Base-by-base conservation (phyloP, 495 filamentous ascomycete genomes). In the Tuber borchii region DNA sequence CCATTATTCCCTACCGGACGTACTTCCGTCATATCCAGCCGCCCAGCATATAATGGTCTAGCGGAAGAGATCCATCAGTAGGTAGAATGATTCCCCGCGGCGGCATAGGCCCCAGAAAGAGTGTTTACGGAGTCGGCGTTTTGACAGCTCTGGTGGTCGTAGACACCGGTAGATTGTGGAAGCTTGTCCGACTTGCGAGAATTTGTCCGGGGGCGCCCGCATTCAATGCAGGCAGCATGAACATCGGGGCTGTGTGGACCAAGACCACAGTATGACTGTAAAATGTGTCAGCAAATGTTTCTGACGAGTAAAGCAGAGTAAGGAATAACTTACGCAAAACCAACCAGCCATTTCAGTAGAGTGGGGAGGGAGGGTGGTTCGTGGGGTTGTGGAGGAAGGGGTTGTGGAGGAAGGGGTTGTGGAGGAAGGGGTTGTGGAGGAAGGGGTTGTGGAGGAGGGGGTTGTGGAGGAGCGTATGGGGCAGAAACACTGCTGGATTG, bases 221-320 rank as follows among this genome's bases (percentile, higher is more conserved):
- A 79, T 40, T 73, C 70, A 26, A 79, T 79, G 22, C 78, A 79
- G 22, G 61, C 46, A 3, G 0, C 34, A 42, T 79, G 65, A 12
- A 79, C 6, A 0, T 1, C 70, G 16, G 70, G 61, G 56, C 79
- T 20, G 40, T 79, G 77, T 22, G 78, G 78, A 6, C 78, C 78
- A 34, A 73, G 79, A 7, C 78, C 78, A 48, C 78, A 79, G 10
- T 6, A 9, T 0, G 3, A 6, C 76, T 78, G 44, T 73, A 9
- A 72, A 72, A 65, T 65, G 56, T 65, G 31, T 65, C 2, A 65
- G 56, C 12, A 65, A 22, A 31, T 34, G 10, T 1, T 26, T 65
- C 26, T 26, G 31, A 65, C 31, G 26, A 34, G 56, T 65, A 65
- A 65, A 65, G 26, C 12, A 16, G n/a, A 65, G 56, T 16, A 65